phyloP scores from a whole-genome alignment of 164 flowering plant species.

The Protea cynaroides region DNA sequence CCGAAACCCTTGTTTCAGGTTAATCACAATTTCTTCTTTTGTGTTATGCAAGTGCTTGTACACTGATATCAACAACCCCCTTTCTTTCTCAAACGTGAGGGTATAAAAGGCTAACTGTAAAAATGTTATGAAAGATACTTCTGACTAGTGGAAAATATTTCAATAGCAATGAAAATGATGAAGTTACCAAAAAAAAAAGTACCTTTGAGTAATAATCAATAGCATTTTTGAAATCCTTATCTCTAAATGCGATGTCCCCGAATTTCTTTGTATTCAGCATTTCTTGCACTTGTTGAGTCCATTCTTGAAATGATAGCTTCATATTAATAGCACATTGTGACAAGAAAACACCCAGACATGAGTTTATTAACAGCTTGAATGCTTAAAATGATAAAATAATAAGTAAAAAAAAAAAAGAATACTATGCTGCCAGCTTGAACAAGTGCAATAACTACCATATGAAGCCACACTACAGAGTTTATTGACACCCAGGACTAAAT shows the following conservation, averaged over 20 bases:
- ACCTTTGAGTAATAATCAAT: slow-evolving; percentile 91
- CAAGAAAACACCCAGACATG: background rate
- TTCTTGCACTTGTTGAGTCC: slow-evolving; percentile 98
- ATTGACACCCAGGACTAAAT: background rate
- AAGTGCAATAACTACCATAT: background rate
- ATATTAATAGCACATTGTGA: slow-evolving; percentile 11
- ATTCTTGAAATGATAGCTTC: slow-evolving; percentile 97
- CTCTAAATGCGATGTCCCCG: slow-evolving; percentile 96
- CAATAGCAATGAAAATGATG: no score
- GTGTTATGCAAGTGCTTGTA: no score
- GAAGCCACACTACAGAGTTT: background rate
- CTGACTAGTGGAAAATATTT: no score
- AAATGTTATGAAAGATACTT: no score
- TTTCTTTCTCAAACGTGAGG: no score
- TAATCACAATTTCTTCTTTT: no score
- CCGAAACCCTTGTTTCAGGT: no score
- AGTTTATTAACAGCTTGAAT: background rate
- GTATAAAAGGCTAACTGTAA: no score
- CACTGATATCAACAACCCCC: no score
- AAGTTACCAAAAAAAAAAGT: background rate
- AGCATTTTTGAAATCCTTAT: slow-evolving; percentile 88
- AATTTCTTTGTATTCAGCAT: slow-evolving; percentile 90
- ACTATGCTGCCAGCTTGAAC: background rate
- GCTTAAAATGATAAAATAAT: background rate
- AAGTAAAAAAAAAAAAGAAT: background rate